Evolutionary conservation across 345 rosid species (phyloP), one percentile per base, ranked within the genome.

Genomic region (Viola odorata): DNA sequence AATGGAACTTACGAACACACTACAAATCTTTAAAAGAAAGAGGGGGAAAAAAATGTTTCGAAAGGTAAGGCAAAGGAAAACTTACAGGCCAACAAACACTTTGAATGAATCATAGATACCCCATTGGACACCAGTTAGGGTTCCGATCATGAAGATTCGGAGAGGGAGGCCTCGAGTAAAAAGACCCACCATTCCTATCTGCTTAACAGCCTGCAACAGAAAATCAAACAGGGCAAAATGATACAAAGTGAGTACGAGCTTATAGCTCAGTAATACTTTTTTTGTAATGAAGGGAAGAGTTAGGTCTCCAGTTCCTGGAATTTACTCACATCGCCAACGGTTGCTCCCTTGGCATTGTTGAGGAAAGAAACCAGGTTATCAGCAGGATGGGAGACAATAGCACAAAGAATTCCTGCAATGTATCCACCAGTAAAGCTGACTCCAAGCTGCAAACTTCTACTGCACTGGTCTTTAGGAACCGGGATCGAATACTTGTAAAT

Each of bases 311-410:
- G 32, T 23, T 23, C 32, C 32, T 4, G 14, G 58, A 50, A 59
- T 73, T 73, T 44, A 76, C 92, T 79, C 73, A 88, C 96, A 74
- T 90, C 97, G 39, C 81, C 77, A 52, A 85, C 89, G 1, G 91
- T 91, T 17, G 97, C 92, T 37, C 97, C 99, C 63, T 88, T 84
- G 38, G 96, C 87, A 55, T 86, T 94, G 83, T 91, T 94, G 77
- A 94, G 97, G 78, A 90, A 94, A n/a, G 97, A 94, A 2, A 94
- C 99, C 50, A 94, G 78, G 64, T 91, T 94, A 67, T 94, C 97
- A 2, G 99, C 99, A 10, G 97, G 99, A 61, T 94, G 99, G 2
- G 99, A 94, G 47, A 94, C 92, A n/a, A 84, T 23, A 1, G 92
- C 92, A 62, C 97, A 94, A 63, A 91, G 74, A 47, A 91, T 76